Evolutionary conservation across 495 filamentous ascomycete species (phyloP), one percentile per base, ranked within the genome.

Genomic region (Bombardia bombarda): DNA sequence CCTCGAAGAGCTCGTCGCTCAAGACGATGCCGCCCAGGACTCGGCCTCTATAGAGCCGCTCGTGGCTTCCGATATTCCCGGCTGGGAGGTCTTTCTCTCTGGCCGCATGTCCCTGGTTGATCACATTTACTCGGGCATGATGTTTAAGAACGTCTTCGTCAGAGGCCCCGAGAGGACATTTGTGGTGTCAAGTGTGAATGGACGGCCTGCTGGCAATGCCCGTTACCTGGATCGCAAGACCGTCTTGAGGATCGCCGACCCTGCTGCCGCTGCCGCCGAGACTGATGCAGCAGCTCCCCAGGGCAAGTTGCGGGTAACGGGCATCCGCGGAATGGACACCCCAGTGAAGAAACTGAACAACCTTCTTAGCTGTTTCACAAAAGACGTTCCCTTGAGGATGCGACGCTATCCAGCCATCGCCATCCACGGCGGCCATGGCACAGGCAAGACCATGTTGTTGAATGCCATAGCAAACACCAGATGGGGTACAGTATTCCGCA

Each of bases 401-500:
- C n/a, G n/a, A n/a, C 62, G 74, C 30, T 73, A 47, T 18, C 43
- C 74, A 32, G 70, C 80, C 23, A 75, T 92, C 36, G 65, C 95
- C 46, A 68, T 98, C 32, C 79, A 92, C 65, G 87, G 92, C 33
- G 77, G 84, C 38, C 79, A 85, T 51, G 83, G 92, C 45, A 92
- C 84, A 0, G 89, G 89, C 2, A 95, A 93, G 60, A 81, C 78
- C 13, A 66, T 82, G 44, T 65, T 94, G 12, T 61, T 95, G 2
- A 55, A 78, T 21, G 73, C 75, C 39, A 73, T 93, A n/a, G 72
- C 75, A 16, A 61, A 64, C n/a, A 74, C 78, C 7, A 73, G 77
- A 42, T 93, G 84, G 83, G 78, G 75, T 16, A 77, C 73, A 43
- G 73, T 85, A 5, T 73, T 82, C 38, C 69, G 63, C 20, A 69